Evolutionary conservation across 257 asterid genomes (phyloP).

Genomic region (Ajuga chamaepitys): DNA sequence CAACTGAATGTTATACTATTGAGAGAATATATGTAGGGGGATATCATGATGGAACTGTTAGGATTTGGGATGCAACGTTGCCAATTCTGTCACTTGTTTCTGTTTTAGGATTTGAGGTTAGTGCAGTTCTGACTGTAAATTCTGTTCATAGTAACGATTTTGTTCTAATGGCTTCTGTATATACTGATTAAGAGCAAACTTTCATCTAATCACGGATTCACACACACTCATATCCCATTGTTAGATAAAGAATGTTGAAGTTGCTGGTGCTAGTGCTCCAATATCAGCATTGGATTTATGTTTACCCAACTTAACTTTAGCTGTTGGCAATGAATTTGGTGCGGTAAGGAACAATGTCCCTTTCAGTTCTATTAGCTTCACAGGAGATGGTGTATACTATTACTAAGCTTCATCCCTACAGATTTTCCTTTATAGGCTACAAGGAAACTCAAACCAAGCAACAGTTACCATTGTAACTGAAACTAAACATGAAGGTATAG

Average conservation of each 20-base stretch:
- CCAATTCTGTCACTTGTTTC: slow-evolving; percentile 61
- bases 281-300: slow-evolving; percentile 69
- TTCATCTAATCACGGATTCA: slow-evolving; percentile 2
- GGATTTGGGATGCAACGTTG: slow-evolving; percentile 84
- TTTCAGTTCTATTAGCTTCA: slow-evolving; percentile 12
- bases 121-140: slow-evolving; percentile 19
- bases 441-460: slow-evolving; percentile 37
- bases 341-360: slow-evolving; percentile 42
- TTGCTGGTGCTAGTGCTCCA: slow-evolving; percentile 52
- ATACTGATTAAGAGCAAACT: slow-evolving; percentile 8
- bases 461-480: slow-evolving; percentile 43
- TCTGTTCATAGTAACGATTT: not conserved
- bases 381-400: not conserved
- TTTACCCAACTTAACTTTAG: slow-evolving; percentile 50
- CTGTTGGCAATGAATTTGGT: slow-evolving; percentile 83
- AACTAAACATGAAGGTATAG: slow-evolving; percentile 48
- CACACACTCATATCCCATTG: slow-evolving; percentile 11
- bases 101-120: slow-evolving; percentile 59
- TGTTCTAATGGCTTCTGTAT: not conserved
- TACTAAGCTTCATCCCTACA: slow-evolving; percentile 22
- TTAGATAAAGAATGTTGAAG: slow-evolving; percentile 47
- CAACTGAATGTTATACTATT: slow-evolving; percentile 38
- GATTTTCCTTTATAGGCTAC: slow-evolving; percentile 58
- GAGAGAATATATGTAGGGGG: slow-evolving; percentile 82
- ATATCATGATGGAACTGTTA: slow-evolving; percentile 81